Conservation (phyloP, 2,329 filamentous ascomycete species). For the Phyllosticta paracitricarpa region DNA sequence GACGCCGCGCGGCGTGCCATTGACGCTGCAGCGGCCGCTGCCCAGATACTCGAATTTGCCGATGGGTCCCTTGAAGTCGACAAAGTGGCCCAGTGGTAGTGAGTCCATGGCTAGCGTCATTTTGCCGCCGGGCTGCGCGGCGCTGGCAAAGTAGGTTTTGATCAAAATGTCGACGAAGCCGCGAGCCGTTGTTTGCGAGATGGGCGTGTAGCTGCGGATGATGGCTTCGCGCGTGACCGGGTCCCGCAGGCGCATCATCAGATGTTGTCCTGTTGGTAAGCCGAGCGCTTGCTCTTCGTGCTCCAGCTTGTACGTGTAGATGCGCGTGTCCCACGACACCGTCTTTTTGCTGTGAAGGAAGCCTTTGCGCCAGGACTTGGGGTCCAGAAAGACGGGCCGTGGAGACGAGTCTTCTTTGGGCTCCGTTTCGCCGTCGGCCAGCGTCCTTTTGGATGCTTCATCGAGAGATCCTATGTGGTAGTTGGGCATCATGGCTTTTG, state of each 20-base stretch:
- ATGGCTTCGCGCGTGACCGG: constrained; percentile 60
- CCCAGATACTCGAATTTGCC: constrained; percentile 77
- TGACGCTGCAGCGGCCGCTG: constrained; percentile 52
- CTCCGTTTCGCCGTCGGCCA: constrained; percentile 40
- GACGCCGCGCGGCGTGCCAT: constrained; percentile 46
- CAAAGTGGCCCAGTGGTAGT: constrained; percentile 58
- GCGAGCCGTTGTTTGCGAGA: constrained; percentile 52
- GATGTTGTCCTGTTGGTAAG: constrained; percentile 73
- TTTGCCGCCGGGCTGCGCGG: constrained; percentile 52
- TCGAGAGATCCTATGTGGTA: constrained; percentile 79
- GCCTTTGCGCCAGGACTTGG: constrained; percentile 64
- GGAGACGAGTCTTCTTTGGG: constrained; percentile 33
- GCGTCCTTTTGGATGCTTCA: constrained; percentile 43
- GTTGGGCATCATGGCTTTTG: constrained; percentile 76
- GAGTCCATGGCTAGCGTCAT: constrained; percentile 75
- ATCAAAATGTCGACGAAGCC: constrained; percentile 67
- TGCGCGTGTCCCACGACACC: constrained; percentile 66
- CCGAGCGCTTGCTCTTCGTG: constrained; percentile 61
- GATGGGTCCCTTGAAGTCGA: constrained; percentile 82
- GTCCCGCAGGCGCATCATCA: constrained; percentile 73
- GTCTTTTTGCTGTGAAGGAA: constrained; percentile 56
- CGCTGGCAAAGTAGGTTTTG: constrained; percentile 65
- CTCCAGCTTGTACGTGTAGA: constrained; percentile 74
- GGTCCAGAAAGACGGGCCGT: constrained; percentile 57
- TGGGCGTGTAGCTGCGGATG: constrained; percentile 79